phyloP scores from a whole-genome alignment of 768 basidiomycete species.

The Tulasnella sp. region DNA sequence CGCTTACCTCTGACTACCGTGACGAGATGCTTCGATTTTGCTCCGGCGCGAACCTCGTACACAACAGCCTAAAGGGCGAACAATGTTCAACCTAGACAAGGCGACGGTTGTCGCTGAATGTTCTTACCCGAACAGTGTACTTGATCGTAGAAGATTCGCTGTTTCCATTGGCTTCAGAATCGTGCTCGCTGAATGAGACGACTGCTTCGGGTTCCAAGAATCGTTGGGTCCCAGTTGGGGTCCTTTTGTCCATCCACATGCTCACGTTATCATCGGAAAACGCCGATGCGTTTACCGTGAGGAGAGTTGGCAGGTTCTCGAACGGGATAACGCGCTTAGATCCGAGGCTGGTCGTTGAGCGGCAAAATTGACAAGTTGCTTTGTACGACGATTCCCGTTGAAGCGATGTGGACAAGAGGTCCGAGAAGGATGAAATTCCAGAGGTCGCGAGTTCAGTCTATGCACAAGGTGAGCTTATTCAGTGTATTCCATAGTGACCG shows the following conservation, averaged over 20 bases:
- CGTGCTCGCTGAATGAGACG: constrained; percentile 14
- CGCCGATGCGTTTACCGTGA: constrained; percentile 77
- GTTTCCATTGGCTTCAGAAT: constrained; percentile 45
- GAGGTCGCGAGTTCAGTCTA: constrained; percentile 20
- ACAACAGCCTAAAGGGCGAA: constrained; percentile 50
- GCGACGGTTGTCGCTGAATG: not conserved
- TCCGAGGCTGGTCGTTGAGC: constrained; percentile 59
- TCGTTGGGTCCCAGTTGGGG: constrained; percentile 25
- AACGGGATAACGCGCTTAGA: constrained; percentile 54
- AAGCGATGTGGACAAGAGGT: constrained; percentile 61
- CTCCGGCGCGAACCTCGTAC: constrained; percentile 59
- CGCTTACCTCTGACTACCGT: constrained; percentile 71
- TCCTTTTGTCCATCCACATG: constrained; percentile 60
- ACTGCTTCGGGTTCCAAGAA: constrained; percentile 44
- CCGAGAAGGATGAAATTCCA: constrained; percentile 33
- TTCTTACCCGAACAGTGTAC: constrained; percentile 64
- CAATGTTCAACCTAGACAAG: not conserved
- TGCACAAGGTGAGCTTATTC: constrained; percentile 27
- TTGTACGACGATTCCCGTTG: constrained; percentile 75
- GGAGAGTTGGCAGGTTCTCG: constrained; percentile 61
- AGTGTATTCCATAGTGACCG: too few relatives aligned
- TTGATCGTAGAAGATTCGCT: constrained; percentile 39
- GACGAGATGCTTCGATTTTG: constrained; percentile 72
- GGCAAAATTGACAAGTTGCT: constrained; percentile 75
- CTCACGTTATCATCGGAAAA: constrained; percentile 59